Conservation (phyloP, 2,329 filamentous ascomycete genomes). For the Ophiostoma tasmaniense region DNA sequence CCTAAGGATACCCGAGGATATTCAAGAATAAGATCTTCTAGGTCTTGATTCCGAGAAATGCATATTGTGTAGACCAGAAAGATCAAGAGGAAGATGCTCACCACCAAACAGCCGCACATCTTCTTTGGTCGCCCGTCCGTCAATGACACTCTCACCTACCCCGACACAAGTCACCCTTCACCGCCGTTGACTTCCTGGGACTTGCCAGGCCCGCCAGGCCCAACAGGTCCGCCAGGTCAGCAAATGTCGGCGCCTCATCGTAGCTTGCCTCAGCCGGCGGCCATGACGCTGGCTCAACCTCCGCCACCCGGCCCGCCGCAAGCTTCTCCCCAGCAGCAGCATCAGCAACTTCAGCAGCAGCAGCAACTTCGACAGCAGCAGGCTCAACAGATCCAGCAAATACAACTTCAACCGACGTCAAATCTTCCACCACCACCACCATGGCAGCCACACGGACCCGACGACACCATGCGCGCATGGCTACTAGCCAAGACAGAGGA, state of each 20-base stretch:
- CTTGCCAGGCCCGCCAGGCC: not conserved
- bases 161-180: conserved; percentile 46
- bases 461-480: conserved; percentile 66
- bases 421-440: conserved; percentile 20
- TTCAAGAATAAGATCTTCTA: no score
- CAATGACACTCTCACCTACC: conserved; percentile 55
- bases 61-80: no score
- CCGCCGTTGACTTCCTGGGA: conserved; percentile 35
- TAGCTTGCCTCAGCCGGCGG: conserved; percentile 59
- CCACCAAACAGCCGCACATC: conserved; percentile 49
- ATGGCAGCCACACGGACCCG: conserved; percentile 45
- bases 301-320: conserved; percentile 27
- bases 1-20: no score
- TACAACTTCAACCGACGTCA: conserved; percentile 13
- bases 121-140: conserved; percentile 53
- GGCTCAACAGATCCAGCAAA: not conserved
- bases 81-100: conserved; percentile 44
- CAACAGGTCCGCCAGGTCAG: conserved; percentile 29
- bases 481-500: conserved; percentile 64
- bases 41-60: no score
- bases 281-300: conserved; percentile 50
- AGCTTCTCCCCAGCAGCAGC: conserved; percentile 20
- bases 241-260: conserved; percentile 63
- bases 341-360: not conserved
- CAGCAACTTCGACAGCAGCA: not conserved